These are phyloP conservation scores for Brachypodium distachyon DNA, from an alignment of 202 grass and related monocot genomes.

Conservation along the genomic window DNA sequence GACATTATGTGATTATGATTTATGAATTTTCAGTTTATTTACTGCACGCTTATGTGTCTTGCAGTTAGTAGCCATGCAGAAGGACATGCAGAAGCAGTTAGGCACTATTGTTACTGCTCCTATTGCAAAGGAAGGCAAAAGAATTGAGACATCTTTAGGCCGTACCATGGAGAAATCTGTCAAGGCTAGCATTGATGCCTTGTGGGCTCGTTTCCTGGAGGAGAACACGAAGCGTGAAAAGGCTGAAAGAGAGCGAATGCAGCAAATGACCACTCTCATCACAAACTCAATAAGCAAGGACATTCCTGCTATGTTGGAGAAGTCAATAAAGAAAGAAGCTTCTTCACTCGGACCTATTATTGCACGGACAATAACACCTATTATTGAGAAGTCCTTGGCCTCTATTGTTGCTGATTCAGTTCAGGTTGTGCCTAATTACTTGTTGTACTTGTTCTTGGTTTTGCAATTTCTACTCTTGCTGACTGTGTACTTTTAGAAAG, in stretches of 20 bases:
- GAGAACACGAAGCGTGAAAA: conserved; percentile 76
- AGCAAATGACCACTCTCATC: conserved; percentile 68
- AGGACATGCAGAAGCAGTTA: conserved; percentile 89
- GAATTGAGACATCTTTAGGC: conserved; percentile 62
- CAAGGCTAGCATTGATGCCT: conserved; percentile 67
- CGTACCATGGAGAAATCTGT: conserved; percentile 81
- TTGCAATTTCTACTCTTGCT: conserved; percentile 3
- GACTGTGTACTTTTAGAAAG: conserved; percentile 52
- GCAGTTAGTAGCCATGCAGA: conserved; percentile 79
- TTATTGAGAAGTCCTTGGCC: conserved; percentile 63
- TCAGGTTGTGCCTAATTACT: conserved; percentile 58
- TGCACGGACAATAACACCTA: conserved; percentile 60
- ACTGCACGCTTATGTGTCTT: neutral
- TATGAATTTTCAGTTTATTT: conserved; percentile 10
- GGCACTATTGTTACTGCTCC: conserved; percentile 38
- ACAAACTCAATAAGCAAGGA: conserved; percentile 76
- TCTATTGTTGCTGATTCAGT: conserved; percentile 66
- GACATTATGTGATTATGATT: neutral
- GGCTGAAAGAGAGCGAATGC: conserved; percentile 66
- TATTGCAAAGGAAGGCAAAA: conserved; percentile 89
- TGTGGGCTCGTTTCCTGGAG: conserved; percentile 78
- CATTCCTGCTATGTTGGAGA: conserved; percentile 60
- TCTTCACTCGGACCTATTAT: conserved; percentile 62
- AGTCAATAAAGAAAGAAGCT: conserved; percentile 83
- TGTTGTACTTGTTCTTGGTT: neutral